These are phyloP conservation scores for Calocera viscosa DNA, from an alignment of 768 basidiomycete species.

Conservation along the genomic window DNA sequence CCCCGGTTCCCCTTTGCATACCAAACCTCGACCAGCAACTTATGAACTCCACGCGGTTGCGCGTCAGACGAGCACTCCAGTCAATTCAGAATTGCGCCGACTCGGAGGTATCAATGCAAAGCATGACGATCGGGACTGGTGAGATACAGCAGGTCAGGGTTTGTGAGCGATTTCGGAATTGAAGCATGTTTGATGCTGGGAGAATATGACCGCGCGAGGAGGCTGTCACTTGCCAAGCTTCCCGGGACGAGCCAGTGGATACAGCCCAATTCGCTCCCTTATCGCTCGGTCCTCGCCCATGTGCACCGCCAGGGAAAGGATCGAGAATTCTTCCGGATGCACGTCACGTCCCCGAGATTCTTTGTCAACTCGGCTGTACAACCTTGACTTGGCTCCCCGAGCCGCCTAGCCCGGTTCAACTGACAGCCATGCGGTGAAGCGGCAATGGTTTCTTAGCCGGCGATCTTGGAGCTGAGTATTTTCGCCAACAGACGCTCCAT, in stretches of 20 bases:
- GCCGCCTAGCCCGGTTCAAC: background rate
- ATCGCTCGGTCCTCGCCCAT: background rate
- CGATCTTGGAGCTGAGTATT: no score
- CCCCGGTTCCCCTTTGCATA: background rate
- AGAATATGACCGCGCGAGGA: background rate
- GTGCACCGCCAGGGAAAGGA: background rate
- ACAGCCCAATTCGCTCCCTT: background rate
- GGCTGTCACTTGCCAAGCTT: background rate
- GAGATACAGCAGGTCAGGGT: no score
- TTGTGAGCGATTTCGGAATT: no score
- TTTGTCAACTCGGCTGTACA: background rate
- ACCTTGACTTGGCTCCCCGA: background rate
- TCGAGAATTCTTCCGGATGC: background rate
- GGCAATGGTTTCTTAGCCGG: no score
- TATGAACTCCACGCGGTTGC: background rate
- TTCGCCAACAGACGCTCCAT: no score
- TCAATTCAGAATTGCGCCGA: constrained; percentile 2
- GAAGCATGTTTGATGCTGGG: no score
- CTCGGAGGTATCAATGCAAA: background rate
- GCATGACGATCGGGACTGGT: no score
- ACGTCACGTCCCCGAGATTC: background rate
- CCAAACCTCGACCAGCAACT: background rate
- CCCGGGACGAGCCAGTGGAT: background rate
- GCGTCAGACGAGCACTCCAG: background rate
- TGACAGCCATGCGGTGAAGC: background rate